Percentiles rank a stretch among this genome's conserved stretches.
phyloP scores from a whole-genome alignment of 345 rosid genomes.

The Bruguiera sexangula region DNA sequence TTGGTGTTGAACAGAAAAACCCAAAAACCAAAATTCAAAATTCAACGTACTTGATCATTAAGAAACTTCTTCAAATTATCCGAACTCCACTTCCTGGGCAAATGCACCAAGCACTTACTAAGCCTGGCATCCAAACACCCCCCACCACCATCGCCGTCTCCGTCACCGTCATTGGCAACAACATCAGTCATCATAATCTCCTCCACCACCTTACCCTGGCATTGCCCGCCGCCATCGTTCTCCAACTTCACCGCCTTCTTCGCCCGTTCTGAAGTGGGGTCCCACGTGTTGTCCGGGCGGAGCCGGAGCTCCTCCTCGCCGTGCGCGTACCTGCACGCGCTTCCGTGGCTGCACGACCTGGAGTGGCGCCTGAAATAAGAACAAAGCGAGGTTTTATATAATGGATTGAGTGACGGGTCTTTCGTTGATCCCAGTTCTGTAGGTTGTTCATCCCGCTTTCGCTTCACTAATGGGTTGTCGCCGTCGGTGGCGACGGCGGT shows the following conservation, averaged over 20 bases:
- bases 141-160: constrained; percentile 36
- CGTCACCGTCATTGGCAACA: constrained; percentile 39
- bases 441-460: constrained; percentile 43
- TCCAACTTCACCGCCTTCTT: constrained; percentile 50
- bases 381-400: constrained; percentile 77
- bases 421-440: constrained; percentile 12
- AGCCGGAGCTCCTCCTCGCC: constrained; percentile 78
- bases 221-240: constrained; percentile 18
- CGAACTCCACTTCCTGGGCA: constrained; percentile 66
- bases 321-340: constrained; percentile 75
- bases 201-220: constrained; percentile 25
- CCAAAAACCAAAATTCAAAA: too few species aligned
- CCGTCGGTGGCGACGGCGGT: constrained; percentile 2
- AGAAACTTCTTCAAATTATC: constrained; percentile 62
- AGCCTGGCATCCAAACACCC: constrained; percentile 42
- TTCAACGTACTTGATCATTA: constrained; percentile 45
- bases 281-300: constrained; percentile 87
- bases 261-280: constrained; percentile 83
- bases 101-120: constrained; percentile 76
- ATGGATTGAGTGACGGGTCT: constrained; percentile 32
- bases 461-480: constrained; percentile 44
- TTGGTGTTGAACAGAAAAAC: too few species aligned
- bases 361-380: constrained; percentile 70
- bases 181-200: constrained; percentile 60
- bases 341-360: constrained; percentile 67